Evolutionary conservation across 2,329 filamentous ascomycete species (phyloP).

Genomic region (Cercospora beticola): DNA sequence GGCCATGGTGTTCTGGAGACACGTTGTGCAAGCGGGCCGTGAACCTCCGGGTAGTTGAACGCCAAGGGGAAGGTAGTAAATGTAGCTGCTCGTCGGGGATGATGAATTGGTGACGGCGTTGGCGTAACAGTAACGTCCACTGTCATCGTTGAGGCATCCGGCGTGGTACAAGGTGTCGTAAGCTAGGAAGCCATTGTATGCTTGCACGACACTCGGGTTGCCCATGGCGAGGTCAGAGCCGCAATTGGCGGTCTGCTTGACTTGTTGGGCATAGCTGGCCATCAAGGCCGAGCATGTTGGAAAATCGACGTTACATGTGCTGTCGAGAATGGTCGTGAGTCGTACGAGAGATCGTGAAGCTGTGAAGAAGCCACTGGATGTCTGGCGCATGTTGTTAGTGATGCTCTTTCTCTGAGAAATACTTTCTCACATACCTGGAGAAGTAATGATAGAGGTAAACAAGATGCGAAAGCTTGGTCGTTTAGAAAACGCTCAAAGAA

Average conservation of each 20-base stretch:
- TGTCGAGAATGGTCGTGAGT: constrained; percentile 76
- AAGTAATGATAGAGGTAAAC: constrained; percentile 81
- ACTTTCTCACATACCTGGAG: constrained; percentile 61
- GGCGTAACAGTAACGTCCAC: constrained; percentile 68
- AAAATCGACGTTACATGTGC: constrained; percentile 69
- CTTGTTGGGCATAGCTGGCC: constrained; percentile 61
- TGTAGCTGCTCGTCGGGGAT: constrained; percentile 69
- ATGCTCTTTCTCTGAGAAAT: not conserved
- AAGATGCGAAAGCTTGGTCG: constrained; percentile 66
- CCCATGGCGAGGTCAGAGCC: constrained; percentile 65
- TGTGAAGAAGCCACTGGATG: constrained; percentile 81
- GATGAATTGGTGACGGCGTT: constrained; percentile 76
- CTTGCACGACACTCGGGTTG: constrained; percentile 70
- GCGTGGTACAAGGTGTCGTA: constrained; percentile 79
- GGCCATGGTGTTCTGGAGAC: constrained; percentile 76
- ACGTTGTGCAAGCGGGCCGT: constrained; percentile 71
- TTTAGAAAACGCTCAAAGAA: constrained; percentile 69
- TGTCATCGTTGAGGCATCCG: constrained; percentile 68
- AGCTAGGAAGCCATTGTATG: constrained; percentile 71
- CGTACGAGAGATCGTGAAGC: constrained; percentile 67
- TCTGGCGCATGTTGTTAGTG: constrained; percentile 50
- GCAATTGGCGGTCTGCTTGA: constrained; percentile 66
- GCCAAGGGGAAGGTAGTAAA: constrained; percentile 85
- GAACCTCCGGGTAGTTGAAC: constrained; percentile 64
- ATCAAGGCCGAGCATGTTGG: constrained; percentile 66